Evolutionary conservation across 192 early-diverging fungal species (phyloP), one percentile per base, ranked within the genome.

Genomic region (Podila epicladia): DNA sequence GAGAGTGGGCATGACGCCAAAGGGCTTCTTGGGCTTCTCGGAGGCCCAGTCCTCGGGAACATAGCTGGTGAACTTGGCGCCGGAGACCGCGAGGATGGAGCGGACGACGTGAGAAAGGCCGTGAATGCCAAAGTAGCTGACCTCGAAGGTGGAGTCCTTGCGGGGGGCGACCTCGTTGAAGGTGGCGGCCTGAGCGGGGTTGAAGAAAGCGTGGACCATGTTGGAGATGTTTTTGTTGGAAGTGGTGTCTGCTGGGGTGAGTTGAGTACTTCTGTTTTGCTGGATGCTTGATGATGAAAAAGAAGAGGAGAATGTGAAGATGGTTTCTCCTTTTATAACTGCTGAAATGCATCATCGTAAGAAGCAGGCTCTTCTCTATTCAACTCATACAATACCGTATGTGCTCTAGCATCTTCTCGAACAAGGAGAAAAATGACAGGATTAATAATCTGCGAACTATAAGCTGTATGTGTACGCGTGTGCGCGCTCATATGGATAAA

Each of bases 1-100:
- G n/a, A 90, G 74, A 4, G 86, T 82, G 13, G 87, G 89, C 8
- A 90, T 59, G 64, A 86, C 82, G 9, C 87, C 89, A 20, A 84
- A 70, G 19, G 87, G 87, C 37, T 84, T 67, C 17, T 74, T 49
- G n/a, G 61, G n/a, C 69, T 88, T 87, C 17, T 83, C 74, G 1
- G 60, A 49, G 2, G 84, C 75, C 89, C 87, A 88, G 22, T 64
- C 62, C 6, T 65, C 62, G n/a, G 67, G 61, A 22, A 57, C 35
- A 22, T 62, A 45, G 71, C 68, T 69, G 15, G 41, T 62, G 62
- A 58, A 73, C 12, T 26, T 38, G 22, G 48, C 71, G 11, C 41
- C 63, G 2, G 37, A n/a, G 17, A 48, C 13, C 24, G 64, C 45
- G 20, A 71, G 45, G 60, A 63, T 17, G 4, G 60, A 20, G 24